Evolutionary conservation across 371 early-diverging fungal species (phyloP).

Genomic region (Mortierella sp.): DNA sequence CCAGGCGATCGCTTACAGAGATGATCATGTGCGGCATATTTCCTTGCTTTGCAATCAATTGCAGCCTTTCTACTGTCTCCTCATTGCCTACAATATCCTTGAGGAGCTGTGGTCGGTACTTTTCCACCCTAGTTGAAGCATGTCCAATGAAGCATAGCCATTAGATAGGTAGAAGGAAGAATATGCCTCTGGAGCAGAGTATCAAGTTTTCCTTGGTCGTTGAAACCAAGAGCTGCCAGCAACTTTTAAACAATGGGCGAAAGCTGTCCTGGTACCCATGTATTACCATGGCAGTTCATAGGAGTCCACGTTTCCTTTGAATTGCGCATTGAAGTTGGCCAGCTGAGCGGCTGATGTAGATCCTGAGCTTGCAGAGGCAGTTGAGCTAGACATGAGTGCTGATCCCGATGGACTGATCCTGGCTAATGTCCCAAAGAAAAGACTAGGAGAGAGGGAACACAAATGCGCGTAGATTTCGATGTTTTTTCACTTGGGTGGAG

Average conservation of each 20-base stretch:
- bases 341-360: slow-evolving; percentile 34
- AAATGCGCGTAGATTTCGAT: neutral
- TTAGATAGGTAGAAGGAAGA: neutral
- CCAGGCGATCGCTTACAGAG: slow-evolving; percentile 63
- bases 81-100: slow-evolving; percentile 97
- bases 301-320: slow-evolving; percentile 53
- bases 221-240: neutral
- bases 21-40: slow-evolving; percentile 98
- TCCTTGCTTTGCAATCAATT: slow-evolving; percentile 87
- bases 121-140: slow-evolving; percentile 86
- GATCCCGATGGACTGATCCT: too few species aligned
- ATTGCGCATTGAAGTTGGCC: slow-evolving; percentile 34
- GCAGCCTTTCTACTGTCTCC: slow-evolving; percentile 90
- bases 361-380: slow-evolving; percentile 6
- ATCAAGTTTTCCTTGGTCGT: neutral
- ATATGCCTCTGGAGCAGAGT: neutral
- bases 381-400: neutral
- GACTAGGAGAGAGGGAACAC: too few species aligned
- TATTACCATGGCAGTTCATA: slow-evolving; percentile 54
- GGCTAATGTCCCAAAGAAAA: neutral
- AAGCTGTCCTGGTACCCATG: too few species aligned
- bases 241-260: too few species aligned
- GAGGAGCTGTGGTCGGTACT: slow-evolving; percentile 91
- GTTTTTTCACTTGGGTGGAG: too few species aligned
- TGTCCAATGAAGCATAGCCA: neutral